Conservation (phyloP, 495 filamentous ascomycete genomes). For the Tuber aestivum region DNA sequence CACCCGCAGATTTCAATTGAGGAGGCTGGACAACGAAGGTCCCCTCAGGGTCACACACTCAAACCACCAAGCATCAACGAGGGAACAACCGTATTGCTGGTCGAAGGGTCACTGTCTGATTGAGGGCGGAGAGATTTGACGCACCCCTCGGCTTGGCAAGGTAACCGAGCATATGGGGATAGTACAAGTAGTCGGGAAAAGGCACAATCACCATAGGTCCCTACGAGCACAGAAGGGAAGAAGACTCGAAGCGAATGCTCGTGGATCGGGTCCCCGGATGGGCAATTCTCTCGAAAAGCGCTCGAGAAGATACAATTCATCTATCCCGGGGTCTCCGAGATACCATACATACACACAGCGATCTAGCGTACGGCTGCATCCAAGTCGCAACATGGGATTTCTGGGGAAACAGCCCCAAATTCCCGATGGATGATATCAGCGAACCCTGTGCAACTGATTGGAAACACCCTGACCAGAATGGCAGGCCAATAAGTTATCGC, state of each 20-base stretch:
- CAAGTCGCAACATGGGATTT: background rate
- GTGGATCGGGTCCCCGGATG: background rate
- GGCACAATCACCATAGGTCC: background rate
- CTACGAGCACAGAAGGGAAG: background rate
- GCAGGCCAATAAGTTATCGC: background rate
- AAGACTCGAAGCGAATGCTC: background rate
- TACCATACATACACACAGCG: background rate
- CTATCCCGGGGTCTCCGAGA: background rate
- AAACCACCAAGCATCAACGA: background rate
- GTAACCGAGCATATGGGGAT: background rate
- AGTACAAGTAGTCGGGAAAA: background rate
- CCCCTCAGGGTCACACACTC: background rate
- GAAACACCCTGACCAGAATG: background rate
- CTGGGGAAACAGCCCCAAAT: background rate
- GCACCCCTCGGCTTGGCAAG: background rate
- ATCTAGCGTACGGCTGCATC: background rate
- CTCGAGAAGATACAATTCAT: background rate
- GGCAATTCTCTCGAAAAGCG: background rate
- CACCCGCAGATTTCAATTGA: background rate
- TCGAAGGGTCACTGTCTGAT: background rate
- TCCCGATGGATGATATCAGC: conserved; percentile 3
- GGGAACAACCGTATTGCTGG: background rate
- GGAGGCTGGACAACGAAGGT: conserved; percentile 2
- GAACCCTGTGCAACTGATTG: background rate
- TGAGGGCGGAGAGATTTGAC: background rate